Base-by-base conservation (phyloP, 1,284 basidiomycete species). In the Marasmius sp. region DNA sequence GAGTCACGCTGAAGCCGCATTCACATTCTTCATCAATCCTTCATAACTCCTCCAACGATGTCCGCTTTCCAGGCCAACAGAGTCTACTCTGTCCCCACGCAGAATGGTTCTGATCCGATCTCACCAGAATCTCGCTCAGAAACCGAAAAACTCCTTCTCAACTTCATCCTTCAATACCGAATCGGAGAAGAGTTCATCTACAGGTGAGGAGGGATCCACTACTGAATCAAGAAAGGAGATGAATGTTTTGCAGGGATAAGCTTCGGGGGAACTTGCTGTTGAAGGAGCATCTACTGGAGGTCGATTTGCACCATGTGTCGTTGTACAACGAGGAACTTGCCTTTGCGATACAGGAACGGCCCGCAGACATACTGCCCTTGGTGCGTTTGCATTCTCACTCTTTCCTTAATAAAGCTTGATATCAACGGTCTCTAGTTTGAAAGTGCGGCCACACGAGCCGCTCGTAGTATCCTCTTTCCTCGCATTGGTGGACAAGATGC, bases 301-400 rank as follows among this genome's bases (percentile, higher is more conserved):
- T 99, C 20, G 94, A 97, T 74, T 84, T 99, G 66, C 86, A 91
- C 54, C 95, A 99, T 77, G 77, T 99, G 51, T 87, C 90, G 65
- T 82, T 97, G 22, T 99, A 91, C 82, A 95, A 96, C 71, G 94
- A 97, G 69, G 93, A 97, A 71, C 82, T 99, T 18, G 95, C 95
- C 0, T 94, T 97, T 73, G 86, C 87, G 33, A 88, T 98, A 59
- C 93, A 97, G 70, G 93, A 96, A 67, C 82, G 84, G 67, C 97
- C 97, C 2, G 88, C 90, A 20, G 97, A 98, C 66, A 86, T 97
- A 62, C 79, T 99, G 47, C 94, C 95, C 22, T 75, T 97, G 68
- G 96, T 97, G 63, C 64, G 81, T 71, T 48, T 34, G 27, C 34
- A 7, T n/a, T 27, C 41, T 36, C 38, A 43, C 18, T 6, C n/a